Conservation (phyloP, 2,329 filamentous ascomycete genomes). For the Botrytis elliptica region DNA sequence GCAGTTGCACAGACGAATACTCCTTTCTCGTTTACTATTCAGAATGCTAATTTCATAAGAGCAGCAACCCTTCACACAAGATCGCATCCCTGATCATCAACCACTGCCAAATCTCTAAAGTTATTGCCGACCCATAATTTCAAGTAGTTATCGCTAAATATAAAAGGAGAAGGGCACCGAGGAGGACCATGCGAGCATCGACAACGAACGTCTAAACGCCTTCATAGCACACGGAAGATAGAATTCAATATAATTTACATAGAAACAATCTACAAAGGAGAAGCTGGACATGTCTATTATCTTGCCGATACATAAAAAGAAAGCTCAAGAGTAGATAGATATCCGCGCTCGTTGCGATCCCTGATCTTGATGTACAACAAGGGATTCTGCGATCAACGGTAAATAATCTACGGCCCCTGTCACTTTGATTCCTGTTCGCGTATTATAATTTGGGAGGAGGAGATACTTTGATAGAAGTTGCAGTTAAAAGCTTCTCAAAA, state of each 20-base stretch:
- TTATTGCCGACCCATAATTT: not conserved
- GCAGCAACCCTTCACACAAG: not conserved
- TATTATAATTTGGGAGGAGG: no score
- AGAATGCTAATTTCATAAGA: not conserved
- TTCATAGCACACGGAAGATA: not conserved
- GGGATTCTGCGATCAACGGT: not conserved
- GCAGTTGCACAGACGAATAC: not conserved
- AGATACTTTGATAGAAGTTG: not conserved
- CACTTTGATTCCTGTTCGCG: not conserved
- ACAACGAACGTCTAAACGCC: not conserved
- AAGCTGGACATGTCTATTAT: not conserved
- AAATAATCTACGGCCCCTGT: not conserved
- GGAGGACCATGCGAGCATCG: not conserved
- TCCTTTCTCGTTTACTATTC: not conserved
- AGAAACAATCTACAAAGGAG: not conserved
- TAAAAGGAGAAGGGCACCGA: not conserved
- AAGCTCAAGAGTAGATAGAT: not conserved
- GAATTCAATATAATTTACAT: not conserved
- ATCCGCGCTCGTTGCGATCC: not conserved
- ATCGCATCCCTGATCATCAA: not conserved
- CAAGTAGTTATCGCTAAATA: not conserved
- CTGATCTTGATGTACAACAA: not conserved
- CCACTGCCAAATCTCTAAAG: not conserved
- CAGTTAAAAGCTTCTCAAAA: not conserved
- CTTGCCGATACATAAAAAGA: not conserved